phyloP scores from a whole-genome alignment of 2,329 filamentous ascomycete species.

The Neofusicoccum laricinum region DNA sequence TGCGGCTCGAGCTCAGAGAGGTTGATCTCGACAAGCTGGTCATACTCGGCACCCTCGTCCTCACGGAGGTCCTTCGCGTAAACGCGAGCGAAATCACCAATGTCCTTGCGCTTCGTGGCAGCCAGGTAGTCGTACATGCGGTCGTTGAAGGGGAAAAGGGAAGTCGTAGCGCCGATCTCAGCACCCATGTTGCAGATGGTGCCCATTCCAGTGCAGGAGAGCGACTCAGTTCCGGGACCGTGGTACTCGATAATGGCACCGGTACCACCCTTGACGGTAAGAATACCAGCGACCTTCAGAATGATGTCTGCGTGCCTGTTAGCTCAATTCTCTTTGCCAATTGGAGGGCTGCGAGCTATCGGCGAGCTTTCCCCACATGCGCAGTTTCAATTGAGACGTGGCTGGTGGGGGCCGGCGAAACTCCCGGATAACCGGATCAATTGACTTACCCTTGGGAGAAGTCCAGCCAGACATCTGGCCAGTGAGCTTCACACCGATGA shows the following conservation, averaged over 20 bases:
- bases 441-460: constrained; percentile 74
- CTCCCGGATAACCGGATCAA: constrained; percentile 17
- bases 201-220: constrained; percentile 83
- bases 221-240: constrained; percentile 67
- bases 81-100: constrained; percentile 82
- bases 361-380: background rate
- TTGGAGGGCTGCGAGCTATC: background rate
- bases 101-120: constrained; percentile 84
- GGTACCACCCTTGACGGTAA: constrained; percentile 97
- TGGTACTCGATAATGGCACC: constrained; percentile 82
- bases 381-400: background rate
- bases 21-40: constrained; percentile 95
- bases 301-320: constrained; percentile 69
- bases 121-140: constrained; percentile 94
- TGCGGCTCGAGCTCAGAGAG: constrained; percentile 92
- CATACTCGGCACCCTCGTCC: constrained; percentile 91
- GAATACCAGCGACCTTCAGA: constrained; percentile 91
- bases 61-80: constrained; percentile 84
- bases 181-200: constrained; percentile 67
- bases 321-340: background rate
- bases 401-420: background rate
- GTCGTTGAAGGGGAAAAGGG: constrained; percentile 96
- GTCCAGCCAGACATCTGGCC: constrained; percentile 89
- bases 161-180: constrained; percentile 79
- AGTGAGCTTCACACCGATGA: constrained; percentile 94